Evolutionary conservation across 768 basidiomycete genomes (phyloP).

Genomic region (Paxillus rubicundulus): DNA sequence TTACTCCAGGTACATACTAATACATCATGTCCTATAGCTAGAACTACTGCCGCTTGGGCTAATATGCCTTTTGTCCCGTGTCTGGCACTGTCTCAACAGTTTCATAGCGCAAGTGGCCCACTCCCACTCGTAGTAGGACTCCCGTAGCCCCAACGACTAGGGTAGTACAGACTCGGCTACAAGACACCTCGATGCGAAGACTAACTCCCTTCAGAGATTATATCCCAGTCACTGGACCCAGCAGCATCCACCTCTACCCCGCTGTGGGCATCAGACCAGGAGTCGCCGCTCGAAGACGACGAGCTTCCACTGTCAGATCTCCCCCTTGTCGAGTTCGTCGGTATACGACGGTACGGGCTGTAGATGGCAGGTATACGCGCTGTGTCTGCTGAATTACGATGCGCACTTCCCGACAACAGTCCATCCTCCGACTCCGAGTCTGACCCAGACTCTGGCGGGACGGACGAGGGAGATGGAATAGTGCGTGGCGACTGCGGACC

Average conservation of each 20-base stretch:
- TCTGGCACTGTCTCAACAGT: neutral
- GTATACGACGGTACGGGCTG: neutral
- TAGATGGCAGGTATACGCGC: neutral
- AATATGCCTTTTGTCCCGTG: no score
- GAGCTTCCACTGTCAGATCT: conserved; percentile 14
- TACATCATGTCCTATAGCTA: no score
- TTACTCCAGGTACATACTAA: no score
- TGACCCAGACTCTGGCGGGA: conserved; percentile 16
- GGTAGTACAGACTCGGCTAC: no score
- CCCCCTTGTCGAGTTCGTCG: neutral
- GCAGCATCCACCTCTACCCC: neutral
- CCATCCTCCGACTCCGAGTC: conserved; percentile 17
- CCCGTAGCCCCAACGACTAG: no score
- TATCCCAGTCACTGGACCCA: conserved; percentile 22
- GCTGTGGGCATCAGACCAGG: conserved; percentile 31
- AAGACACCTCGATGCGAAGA: no score
- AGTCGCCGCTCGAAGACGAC: conserved; percentile 13
- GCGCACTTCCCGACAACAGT: neutral
- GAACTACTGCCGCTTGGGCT: no score
- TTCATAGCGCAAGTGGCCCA: no score
- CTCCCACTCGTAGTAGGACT: no score
- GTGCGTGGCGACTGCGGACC: conserved; percentile 25
- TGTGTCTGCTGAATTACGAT: neutral
- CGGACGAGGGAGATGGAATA: conserved; percentile 16
- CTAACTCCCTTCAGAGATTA: conserved; percentile 15